Percentiles rank a stretch among this genome's conserved stretches.
These are phyloP conservation scores for Phytophthora citrophthora DNA, from an alignment of 352 stramenopile species.

Conservation along the genomic window DNA sequence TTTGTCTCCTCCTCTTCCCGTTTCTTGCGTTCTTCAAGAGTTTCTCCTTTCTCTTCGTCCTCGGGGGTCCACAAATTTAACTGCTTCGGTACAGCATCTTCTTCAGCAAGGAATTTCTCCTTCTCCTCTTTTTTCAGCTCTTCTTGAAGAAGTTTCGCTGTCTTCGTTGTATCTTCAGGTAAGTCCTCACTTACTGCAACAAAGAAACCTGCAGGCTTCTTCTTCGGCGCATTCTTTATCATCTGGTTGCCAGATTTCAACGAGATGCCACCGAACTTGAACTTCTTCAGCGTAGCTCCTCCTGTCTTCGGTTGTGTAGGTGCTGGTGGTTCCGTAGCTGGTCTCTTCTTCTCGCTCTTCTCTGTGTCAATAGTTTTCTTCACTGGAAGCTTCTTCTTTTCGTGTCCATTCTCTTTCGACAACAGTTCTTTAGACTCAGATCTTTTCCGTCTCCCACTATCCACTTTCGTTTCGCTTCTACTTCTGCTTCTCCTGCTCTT, in stretches of 20 bases:
- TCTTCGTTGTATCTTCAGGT: conserved; percentile 32
- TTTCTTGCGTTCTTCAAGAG: conserved; percentile 52
- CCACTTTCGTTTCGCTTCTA: conserved; percentile 14
- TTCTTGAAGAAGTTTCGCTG: conserved; percentile 36
- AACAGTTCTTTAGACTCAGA: conserved; percentile 34
- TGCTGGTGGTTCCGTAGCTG: conserved; percentile 10
- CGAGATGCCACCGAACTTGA: conserved; percentile 76
- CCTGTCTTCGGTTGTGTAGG: conserved; percentile 11
- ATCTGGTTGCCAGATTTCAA: conserved; percentile 48
- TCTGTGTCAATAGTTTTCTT: conserved; percentile 7
- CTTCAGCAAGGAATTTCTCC: conserved; percentile 70
- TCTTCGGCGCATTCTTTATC: conserved; percentile 29
- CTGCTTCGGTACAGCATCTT: conserved; percentile 72
- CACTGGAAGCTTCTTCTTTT: conserved; percentile 3
- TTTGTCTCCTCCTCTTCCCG: conserved; percentile 49
- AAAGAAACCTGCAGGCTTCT: conserved; percentile 27
- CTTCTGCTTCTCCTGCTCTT: conserved; percentile 32
- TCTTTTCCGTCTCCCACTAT: conserved; percentile 11
- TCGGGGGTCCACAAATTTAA: conserved; percentile 70
- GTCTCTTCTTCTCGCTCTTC: conserved; percentile 11
- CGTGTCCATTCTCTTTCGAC: neutral
- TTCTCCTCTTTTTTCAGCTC: conserved; percentile 60
- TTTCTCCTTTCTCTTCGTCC: conserved; percentile 70
- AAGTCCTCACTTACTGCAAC: conserved; percentile 25
- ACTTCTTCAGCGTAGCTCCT: conserved; percentile 44